Conservation (phyloP, 106 monocot genomes). For the Apostasia shenzhenica region DNA sequence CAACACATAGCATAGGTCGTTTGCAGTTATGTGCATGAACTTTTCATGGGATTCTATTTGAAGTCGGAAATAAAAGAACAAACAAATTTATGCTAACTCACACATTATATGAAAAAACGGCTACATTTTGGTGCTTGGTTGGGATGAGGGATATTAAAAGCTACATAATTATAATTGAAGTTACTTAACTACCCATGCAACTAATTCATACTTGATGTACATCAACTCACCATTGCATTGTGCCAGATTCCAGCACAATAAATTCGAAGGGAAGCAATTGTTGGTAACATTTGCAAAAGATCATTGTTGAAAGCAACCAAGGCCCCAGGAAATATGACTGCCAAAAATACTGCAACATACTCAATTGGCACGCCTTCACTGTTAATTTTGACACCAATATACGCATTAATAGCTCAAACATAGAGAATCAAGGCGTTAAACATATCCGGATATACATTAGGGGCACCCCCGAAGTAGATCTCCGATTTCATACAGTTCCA, state of each 20-base stretch:
- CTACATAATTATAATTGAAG: too few relatives aligned
- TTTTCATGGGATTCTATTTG: too few relatives aligned
- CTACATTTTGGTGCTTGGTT: too few relatives aligned
- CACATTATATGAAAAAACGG: too few relatives aligned
- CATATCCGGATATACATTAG: neutral
- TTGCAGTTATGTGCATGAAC: too few relatives aligned
- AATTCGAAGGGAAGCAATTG: constrained; percentile 51
- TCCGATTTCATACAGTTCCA: neutral
- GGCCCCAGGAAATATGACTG: constrained; percentile 85
- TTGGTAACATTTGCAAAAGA: constrained; percentile 44
- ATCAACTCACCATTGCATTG: constrained; percentile 61
- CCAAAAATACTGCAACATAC: constrained; percentile 76
- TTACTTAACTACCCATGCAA: too few relatives aligned
- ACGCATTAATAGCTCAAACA: constrained; percentile 7
- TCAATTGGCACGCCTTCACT: constrained; percentile 83
- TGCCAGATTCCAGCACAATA: constrained; percentile 99
- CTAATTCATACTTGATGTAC: too few relatives aligned
- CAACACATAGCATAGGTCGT: too few relatives aligned
- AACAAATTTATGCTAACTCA: too few relatives aligned
- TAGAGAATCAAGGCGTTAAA: constrained; percentile 7
- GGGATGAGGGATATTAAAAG: too few relatives aligned
- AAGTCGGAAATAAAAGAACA: too few relatives aligned
- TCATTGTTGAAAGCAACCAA: constrained; percentile 85
- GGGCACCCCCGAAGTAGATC: neutral
- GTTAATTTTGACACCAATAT: constrained; percentile 13